Percentiles rank a stretch among this genome's conserved stretches.
Conservation (phyloP, 768 basidiomycete genomes). For the Suillus paluster region DNA sequence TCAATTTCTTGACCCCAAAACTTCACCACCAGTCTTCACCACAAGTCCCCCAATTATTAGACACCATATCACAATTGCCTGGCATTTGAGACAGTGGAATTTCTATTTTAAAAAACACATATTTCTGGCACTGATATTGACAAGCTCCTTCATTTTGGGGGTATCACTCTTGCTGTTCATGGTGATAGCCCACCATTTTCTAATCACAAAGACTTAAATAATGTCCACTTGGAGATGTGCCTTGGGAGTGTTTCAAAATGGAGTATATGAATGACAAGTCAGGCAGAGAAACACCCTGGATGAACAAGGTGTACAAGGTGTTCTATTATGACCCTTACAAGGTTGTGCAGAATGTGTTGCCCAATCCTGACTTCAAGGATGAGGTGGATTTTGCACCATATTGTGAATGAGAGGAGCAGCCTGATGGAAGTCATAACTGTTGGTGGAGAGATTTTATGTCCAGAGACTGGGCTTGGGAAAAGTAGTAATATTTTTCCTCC, state of each 20-base stretch:
- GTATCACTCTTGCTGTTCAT: slow-evolving; percentile 3
- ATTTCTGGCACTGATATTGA: slow-evolving; percentile 23
- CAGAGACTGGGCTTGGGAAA: slow-evolving; percentile 34
- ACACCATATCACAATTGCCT: slow-evolving; percentile 16
- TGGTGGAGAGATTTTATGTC: slow-evolving; percentile 27
- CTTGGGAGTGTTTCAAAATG: slow-evolving; percentile 41
- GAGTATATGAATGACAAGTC: slow-evolving; percentile 24
- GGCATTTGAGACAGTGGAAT: not conserved
- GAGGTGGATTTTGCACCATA: slow-evolving; percentile 25
- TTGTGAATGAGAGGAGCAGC: slow-evolving; percentile 15
- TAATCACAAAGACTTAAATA: slow-evolving; percentile 28
- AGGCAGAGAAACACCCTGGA: slow-evolving; percentile 24
- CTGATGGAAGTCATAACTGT: slow-evolving; percentile 1
- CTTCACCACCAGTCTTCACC: slow-evolving; percentile 8
- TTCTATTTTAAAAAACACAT: slow-evolving; percentile 21
- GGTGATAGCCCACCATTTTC: not conserved
- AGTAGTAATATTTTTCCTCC: slow-evolving; percentile 31
- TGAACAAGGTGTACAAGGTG: slow-evolving; percentile 27
- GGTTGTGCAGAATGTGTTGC: slow-evolving; percentile 23
- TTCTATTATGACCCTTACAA: slow-evolving; percentile 27
- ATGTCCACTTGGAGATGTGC: slow-evolving; percentile 34
- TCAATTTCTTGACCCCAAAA: not conserved
- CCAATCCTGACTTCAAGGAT: slow-evolving; percentile 24
- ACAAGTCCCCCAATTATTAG: slow-evolving; percentile 17
- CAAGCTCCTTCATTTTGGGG: slow-evolving; percentile 21